Evolutionary conservation across 1,284 basidiomycete species (phyloP).

Genomic region (Cutaneotrichosporon dermatis): DNA sequence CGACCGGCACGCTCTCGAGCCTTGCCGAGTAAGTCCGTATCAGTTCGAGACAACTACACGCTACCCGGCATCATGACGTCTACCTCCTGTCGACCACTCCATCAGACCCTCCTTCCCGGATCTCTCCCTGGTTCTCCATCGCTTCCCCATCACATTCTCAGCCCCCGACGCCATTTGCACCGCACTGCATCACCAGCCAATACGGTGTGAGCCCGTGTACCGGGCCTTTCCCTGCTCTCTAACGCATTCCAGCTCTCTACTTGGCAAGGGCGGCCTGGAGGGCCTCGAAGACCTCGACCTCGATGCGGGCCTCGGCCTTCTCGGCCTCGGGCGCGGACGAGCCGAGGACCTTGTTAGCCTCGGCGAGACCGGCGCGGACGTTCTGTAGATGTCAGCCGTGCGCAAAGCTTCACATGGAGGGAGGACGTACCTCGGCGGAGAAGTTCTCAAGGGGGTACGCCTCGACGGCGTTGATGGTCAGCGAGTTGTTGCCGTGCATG

Average conservation of each 20-base stretch:
- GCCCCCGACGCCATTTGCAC: neutral
- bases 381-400: constrained; percentile 56
- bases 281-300: constrained; percentile 93
- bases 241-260: constrained; percentile 22
- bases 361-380: constrained; percentile 80
- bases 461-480: constrained; percentile 97
- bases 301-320: constrained; percentile 90
- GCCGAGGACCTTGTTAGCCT: constrained; percentile 75
- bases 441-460: constrained; percentile 86
- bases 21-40: no score
- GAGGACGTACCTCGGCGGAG: constrained; percentile 42
- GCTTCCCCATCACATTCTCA: no score
- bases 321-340: constrained; percentile 86
- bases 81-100: neutral
- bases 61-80: no score
- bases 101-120: no score
- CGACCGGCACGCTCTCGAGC: no score
- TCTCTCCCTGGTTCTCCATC: neutral
- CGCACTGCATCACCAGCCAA: constrained; percentile 4
- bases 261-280: constrained; percentile 69
- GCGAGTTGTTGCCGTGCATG: constrained; percentile 93
- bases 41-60: no score
- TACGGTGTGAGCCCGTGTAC: constrained; percentile 1
- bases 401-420: neutral
- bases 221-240: constrained; percentile 5